Evolutionary conservation across 495 filamentous ascomycete species (phyloP).

Genomic region (Glonium stellatum): DNA sequence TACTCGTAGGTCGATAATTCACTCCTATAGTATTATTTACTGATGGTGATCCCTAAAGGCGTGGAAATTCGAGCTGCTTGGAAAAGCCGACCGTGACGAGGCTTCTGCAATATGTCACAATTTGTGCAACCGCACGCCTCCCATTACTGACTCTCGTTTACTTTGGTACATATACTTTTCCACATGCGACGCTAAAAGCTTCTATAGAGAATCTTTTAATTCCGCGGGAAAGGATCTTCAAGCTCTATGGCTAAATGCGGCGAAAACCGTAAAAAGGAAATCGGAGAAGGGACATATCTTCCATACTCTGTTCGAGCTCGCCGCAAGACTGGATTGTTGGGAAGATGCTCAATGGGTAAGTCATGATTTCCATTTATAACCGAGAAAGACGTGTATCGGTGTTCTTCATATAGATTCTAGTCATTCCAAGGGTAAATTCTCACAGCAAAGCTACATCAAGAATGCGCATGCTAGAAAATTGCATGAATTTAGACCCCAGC

Average conservation of each 20-base stretch:
- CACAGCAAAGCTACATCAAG: too few relatives aligned
- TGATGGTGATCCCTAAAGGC: not conserved
- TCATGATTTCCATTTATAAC: not conserved
- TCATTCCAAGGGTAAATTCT: too few relatives aligned
- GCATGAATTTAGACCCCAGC: too few relatives aligned
- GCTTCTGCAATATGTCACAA: not conserved
- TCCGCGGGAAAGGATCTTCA: not conserved
- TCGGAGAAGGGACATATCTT: not conserved
- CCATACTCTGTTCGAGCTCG: not conserved
- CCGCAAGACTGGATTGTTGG: slow-evolving; percentile 14
- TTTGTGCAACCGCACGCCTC: not conserved
- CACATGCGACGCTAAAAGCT: not conserved
- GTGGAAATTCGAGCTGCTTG: not conserved
- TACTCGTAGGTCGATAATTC: not conserved
- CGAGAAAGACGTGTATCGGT: not conserved
- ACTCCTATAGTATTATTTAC: not conserved
- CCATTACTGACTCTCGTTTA: not conserved
- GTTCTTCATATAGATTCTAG: too few relatives aligned
- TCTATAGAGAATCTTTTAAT: not conserved
- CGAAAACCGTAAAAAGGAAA: not conserved
- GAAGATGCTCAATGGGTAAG: slow-evolving; percentile 22
- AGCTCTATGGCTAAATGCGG: not conserved
- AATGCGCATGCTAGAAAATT: too few relatives aligned
- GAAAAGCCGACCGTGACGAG: not conserved
- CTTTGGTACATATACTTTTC: not conserved